Evolutionary conservation across 1,284 basidiomycete species (phyloP).

Genomic region (Trametes polyzona): DNA sequence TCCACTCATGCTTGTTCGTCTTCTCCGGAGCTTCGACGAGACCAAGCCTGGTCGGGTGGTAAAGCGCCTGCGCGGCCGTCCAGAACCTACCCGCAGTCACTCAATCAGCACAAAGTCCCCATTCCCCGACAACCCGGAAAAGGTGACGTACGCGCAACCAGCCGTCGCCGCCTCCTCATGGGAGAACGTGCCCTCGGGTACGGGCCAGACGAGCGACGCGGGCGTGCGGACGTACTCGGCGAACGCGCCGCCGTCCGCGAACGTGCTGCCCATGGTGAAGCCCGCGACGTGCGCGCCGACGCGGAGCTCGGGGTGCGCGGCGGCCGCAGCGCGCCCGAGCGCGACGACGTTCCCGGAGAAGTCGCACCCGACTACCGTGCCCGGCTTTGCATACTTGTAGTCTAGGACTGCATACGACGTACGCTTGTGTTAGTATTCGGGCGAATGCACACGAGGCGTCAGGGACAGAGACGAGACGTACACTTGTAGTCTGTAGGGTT

Average conservation of each 20-base stretch:
- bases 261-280: conserved; percentile 30
- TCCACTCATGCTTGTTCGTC: conserved; percentile 28
- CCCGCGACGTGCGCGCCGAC: conserved; percentile 34
- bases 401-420: not conserved
- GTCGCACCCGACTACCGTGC: conserved; percentile 32
- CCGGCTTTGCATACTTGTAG: conserved; percentile 1
- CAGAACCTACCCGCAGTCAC: conserved; percentile 21
- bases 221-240: conserved; percentile 45
- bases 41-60: conserved; percentile 28
- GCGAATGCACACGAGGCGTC: too few relatives aligned
- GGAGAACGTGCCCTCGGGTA: conserved; percentile 34
- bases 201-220: conserved; percentile 37
- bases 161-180: conserved; percentile 41
- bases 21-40: conserved; percentile 32
- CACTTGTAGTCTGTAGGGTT: conserved; percentile 36
- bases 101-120: not conserved
- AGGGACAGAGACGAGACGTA: conserved; percentile 7
- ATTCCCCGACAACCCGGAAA: not conserved
- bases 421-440: too few relatives aligned
- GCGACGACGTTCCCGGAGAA: conserved; percentile 30
- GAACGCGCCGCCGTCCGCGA: conserved; percentile 38
- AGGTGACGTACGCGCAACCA: conserved; percentile 37
- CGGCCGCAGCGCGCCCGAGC: conserved; percentile 25
- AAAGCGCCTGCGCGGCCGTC: conserved; percentile 44
- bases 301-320: conserved; percentile 20